phyloP scores from a whole-genome alignment of 73 alveolate species.

The Tetrahymena borealis region DNA sequence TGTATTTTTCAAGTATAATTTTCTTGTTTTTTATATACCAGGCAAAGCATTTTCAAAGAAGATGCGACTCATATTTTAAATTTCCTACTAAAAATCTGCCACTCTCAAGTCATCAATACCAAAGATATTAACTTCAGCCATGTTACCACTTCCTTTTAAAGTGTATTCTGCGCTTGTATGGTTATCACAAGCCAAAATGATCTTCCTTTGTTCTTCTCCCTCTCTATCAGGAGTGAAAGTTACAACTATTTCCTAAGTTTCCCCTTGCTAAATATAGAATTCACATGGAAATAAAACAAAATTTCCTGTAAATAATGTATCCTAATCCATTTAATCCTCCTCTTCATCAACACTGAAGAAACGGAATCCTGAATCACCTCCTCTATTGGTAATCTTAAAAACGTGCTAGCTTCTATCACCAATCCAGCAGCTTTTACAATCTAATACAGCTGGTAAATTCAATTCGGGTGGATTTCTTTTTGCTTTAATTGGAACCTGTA shows the following conservation, averaged over 20 bases:
- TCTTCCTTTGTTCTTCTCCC: constrained; percentile 78
- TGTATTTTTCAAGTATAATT: constrained; percentile 64
- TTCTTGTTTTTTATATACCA: constrained; percentile 65
- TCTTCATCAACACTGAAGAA: constrained; percentile 83
- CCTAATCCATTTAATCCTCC: constrained; percentile 57
- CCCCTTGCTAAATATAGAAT: constrained; percentile 87
- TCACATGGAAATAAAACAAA: constrained; percentile 87
- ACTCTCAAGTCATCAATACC: constrained; percentile 60
- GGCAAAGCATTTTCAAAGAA: constrained; percentile 89
- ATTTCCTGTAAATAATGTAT: constrained; percentile 71
- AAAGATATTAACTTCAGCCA: constrained; percentile 55
- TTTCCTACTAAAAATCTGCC: constrained; percentile 62
- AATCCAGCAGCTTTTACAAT: constrained; percentile 85
- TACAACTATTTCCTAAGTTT: constrained; percentile 81
- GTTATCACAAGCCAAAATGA: constrained; percentile 88
- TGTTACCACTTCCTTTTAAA: constrained; percentile 78
- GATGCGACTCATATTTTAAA: constrained; percentile 57
- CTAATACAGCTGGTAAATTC: constrained; percentile 75
- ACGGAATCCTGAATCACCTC: constrained; percentile 95
- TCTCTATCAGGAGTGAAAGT: constrained; percentile 82
- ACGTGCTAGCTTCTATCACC: constrained; percentile 90
- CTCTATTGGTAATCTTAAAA: constrained; percentile 86
- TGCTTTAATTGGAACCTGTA: constrained; percentile 83
- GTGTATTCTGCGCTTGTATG: constrained; percentile 68
- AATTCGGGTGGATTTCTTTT: constrained; percentile 94